A percentile compares a stretch with the other conserved stretches of the same genome.
Evolutionary conservation across 2,329 filamentous ascomycete species (phyloP).

Genomic region (Talaromyces marneffei): DNA sequence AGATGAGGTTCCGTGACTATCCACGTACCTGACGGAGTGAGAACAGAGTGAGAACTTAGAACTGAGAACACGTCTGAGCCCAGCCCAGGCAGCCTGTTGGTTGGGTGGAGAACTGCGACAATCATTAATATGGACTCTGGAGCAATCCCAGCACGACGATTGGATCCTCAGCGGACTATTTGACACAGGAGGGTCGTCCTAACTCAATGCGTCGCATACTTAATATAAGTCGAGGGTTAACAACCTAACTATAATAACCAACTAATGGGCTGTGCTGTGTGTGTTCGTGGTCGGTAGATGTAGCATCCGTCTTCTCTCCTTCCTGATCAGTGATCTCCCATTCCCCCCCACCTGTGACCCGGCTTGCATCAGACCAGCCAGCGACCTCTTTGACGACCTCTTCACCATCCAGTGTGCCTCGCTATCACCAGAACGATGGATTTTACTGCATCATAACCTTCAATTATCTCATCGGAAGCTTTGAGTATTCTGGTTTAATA

Average conservation of each 20-base stretch:
- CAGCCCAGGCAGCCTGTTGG: neutral
- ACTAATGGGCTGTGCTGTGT: too few species aligned
- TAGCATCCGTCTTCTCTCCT: neutral
- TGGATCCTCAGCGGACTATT: neutral
- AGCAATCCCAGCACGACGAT: neutral
- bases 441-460: neutral
- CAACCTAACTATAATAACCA: too few species aligned
- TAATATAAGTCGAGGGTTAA: too few species aligned
- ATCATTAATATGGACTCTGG: neutral
- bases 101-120: neutral
- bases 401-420: too few species aligned
- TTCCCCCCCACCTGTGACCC: neutral
- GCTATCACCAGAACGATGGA: too few species aligned
- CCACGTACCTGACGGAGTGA: too few species aligned
- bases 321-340: neutral
- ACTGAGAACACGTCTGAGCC: neutral
- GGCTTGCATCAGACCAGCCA: neutral
- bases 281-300: neutral
- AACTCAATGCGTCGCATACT: neutral
- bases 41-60: too few species aligned
- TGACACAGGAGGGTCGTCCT: conserved; percentile 3
- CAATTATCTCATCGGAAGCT: neutral
- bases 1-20: neutral
- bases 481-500: neutral
- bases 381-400: neutral